Conservation (phyloP, 495 filamentous ascomycete genomes). For the Aspergillus bridgeri region DNA sequence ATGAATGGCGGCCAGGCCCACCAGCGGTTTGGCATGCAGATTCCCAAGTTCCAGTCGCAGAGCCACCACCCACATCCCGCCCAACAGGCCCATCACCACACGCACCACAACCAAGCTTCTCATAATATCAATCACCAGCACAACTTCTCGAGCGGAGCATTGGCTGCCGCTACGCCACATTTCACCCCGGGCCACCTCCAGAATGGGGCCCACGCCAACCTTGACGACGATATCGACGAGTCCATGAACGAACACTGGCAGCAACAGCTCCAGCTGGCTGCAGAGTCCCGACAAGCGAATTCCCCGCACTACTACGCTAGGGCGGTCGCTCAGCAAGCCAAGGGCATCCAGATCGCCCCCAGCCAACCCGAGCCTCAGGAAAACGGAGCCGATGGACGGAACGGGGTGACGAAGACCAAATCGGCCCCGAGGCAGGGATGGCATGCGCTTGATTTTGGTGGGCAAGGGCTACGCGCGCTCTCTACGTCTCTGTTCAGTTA, state of each 20-base stretch:
- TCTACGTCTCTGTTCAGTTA: slow-evolving; percentile 78
- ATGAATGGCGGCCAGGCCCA: slow-evolving; percentile 62
- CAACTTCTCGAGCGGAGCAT: slow-evolving; percentile 68
- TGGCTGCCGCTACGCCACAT: slow-evolving; percentile 69
- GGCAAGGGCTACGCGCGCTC: slow-evolving; percentile 82
- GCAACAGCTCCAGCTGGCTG: slow-evolving; percentile 75
- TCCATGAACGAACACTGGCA: slow-evolving; percentile 81
- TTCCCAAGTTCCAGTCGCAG: slow-evolving; percentile 70
- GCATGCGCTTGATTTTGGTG: slow-evolving; percentile 88
- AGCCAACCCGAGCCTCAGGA: slow-evolving; percentile 62
- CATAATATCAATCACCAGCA: slow-evolving; percentile 74
- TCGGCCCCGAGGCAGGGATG: slow-evolving; percentile 73
- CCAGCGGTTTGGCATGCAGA: slow-evolving; percentile 61
- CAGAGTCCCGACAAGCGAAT: slow-evolving; percentile 63
- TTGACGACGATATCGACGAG: slow-evolving; percentile 55
- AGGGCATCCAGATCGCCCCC: slow-evolving; percentile 55
- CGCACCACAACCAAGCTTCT: slow-evolving; percentile 67
- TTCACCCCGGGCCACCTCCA: slow-evolving; percentile 70
- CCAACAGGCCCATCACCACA: slow-evolving; percentile 70
- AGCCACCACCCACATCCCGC: slow-evolving; percentile 68
- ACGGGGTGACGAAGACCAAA: slow-evolving; percentile 54
- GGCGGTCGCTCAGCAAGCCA: slow-evolving; percentile 53
- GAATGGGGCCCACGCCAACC: slow-evolving; percentile 63
- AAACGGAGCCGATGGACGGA: slow-evolving; percentile 55
- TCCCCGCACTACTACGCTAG: slow-evolving; percentile 66